These are phyloP conservation scores for Dictyostelium firmibasis DNA, from an alignment of 78 protist species.

Conservation along the genomic window DNA sequence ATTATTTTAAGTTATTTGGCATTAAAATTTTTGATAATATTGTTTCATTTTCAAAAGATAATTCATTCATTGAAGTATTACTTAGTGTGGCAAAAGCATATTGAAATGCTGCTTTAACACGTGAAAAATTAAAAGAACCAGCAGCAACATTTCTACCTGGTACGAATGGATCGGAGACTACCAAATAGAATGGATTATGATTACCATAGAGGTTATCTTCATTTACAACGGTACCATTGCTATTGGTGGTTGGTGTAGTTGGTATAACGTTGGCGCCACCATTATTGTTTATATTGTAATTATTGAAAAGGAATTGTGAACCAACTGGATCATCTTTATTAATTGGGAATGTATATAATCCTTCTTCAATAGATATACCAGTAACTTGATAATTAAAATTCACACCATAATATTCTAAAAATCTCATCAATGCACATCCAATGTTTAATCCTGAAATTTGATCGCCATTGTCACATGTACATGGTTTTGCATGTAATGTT, in stretches of 20 bases:
- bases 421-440: slow-evolving; percentile 77
- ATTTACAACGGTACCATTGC: background rate
- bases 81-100: slow-evolving; percentile 70
- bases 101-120: slow-evolving; percentile 77
- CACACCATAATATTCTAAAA: slow-evolving; percentile 73
- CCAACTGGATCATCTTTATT: slow-evolving; percentile 34
- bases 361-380: slow-evolving; percentile 65
- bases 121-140: slow-evolving; percentile 53
- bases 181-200: slow-evolving; percentile 16
- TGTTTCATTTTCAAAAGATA: slow-evolving; percentile 55
- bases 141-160: slow-evolving; percentile 72
- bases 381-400: slow-evolving; percentile 70
- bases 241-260: background rate
- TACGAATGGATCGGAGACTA: slow-evolving; percentile 65
- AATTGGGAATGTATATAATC: slow-evolving; percentile 44
- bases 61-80: slow-evolving; percentile 65
- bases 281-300: slow-evolving; percentile 1
- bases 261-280: background rate
- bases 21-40: slow-evolving; percentile 60
- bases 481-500: slow-evolving; percentile 62
- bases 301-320: background rate
- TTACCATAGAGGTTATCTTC: background rate
- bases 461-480: slow-evolving; percentile 51
- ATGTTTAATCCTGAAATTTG: slow-evolving; percentile 59
- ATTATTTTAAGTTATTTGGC: slow-evolving; percentile 10